Conservation (phyloP, 2,329 filamentous ascomycete species). For the Botryotinia calthae region DNA sequence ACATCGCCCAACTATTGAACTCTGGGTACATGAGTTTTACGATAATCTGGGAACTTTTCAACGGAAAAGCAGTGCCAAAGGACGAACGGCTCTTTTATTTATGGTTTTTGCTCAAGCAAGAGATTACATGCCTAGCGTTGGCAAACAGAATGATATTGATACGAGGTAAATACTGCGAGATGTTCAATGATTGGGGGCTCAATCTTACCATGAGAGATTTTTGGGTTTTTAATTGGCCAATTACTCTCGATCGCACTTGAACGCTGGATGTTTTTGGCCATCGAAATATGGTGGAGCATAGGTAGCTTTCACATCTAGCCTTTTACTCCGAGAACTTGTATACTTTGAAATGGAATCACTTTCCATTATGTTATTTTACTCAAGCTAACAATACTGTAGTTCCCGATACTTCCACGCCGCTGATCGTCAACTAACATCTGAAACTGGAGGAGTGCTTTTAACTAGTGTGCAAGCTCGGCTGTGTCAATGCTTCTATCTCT, state of each 20-base stretch:
- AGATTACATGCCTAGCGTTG: constrained; percentile 38
- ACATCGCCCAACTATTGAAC: constrained; percentile 52
- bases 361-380: constrained; percentile 22
- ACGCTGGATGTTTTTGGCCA: not conserved
- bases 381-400: constrained; percentile 25
- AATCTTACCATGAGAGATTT: not conserved
- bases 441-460: constrained; percentile 38
- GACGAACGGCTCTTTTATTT: constrained; percentile 44
- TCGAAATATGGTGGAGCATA: not conserved
- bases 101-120: constrained; percentile 52
- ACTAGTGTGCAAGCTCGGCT: constrained; percentile 44
- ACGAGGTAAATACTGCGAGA: constrained; percentile 20
- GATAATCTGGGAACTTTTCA: constrained; percentile 44
- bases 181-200: not conserved
- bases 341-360: not conserved
- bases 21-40: constrained; percentile 50
- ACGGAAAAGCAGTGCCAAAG: constrained; percentile 42
- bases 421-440: constrained; percentile 38
- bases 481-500: constrained; percentile 40
- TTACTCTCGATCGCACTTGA: not conserved
- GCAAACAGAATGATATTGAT: constrained; percentile 18
- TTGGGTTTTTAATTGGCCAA: not conserved
- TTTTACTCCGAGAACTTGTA: not conserved
- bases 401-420: constrained; percentile 34
- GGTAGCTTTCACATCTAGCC: not conserved